phyloP scores from a whole-genome alignment of 208 protist species.

The Blechomonas ayalai region DNA sequence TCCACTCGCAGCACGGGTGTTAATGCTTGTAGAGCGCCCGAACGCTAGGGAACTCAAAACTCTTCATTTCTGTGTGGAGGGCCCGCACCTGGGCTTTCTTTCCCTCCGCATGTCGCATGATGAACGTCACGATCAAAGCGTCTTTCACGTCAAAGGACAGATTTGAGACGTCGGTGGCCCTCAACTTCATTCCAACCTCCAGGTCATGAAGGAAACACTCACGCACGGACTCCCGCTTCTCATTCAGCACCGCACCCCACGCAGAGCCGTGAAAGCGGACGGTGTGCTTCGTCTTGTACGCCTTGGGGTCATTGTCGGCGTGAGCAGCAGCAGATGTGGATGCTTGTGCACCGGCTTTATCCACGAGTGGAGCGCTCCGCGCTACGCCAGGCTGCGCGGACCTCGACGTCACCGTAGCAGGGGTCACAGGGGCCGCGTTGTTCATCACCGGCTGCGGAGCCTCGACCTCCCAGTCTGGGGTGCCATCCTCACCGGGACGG shows the following conservation, averaged over 20 bases:
- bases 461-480: slow-evolving; percentile 40
- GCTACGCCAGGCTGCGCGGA: slow-evolving; percentile 1
- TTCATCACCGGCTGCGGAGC: slow-evolving; percentile 17
- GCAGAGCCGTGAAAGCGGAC: slow-evolving; percentile 45
- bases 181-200: slow-evolving; percentile 11
- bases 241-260: slow-evolving; percentile 26
- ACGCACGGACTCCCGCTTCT: slow-evolving; percentile 9
- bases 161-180: slow-evolving; percentile 15
- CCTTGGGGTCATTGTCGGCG: not conserved
- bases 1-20: slow-evolving; percentile 3
- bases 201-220: slow-evolving; percentile 33
- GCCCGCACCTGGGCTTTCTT: slow-evolving; percentile 11
- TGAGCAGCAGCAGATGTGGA: not conserved
- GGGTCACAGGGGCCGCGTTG: not conserved
- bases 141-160: slow-evolving; percentile 27
- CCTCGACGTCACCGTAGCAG: not conserved
- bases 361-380: not conserved
- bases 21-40: slow-evolving; percentile 22
- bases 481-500: slow-evolving; percentile 12
- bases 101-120: slow-evolving; percentile 20
- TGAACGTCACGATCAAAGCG: slow-evolving; percentile 34
- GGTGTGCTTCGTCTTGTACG: slow-evolving; percentile 38
- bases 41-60: slow-evolving; percentile 30
- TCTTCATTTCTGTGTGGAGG: slow-evolving; percentile 28
- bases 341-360: not conserved